phyloP scores from a whole-genome alignment of 83 land plant genomes.

The Picea mariana region DNA sequence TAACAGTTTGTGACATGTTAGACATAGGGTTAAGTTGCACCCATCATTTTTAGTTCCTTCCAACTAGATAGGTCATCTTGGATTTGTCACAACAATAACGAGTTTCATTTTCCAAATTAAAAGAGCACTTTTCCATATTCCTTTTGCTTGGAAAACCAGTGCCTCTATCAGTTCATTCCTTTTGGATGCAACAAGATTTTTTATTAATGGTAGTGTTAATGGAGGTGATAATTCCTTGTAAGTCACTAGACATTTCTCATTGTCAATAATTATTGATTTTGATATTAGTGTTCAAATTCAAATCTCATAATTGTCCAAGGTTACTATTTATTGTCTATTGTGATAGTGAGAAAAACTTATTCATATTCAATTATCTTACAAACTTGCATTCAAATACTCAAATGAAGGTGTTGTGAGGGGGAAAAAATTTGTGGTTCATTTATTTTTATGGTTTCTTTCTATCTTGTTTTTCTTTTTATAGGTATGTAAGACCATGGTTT shows the following conservation, averaged over 20 bases:
- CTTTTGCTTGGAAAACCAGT: constrained; percentile 93
- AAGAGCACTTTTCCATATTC: constrained; percentile 96
- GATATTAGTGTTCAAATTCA: background rate
- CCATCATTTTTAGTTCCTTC: constrained; percentile 98
- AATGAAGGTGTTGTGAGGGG: background rate
- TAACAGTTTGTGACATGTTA: constrained; percentile 73
- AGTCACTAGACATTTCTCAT: constrained; percentile 21
- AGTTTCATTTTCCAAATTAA: constrained; percentile 83
- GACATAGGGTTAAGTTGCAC: constrained; percentile 83
- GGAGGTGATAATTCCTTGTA: constrained; percentile 99
- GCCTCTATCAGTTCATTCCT: constrained; percentile 80
- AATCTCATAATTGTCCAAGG: background rate
- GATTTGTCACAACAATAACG: constrained; percentile 96
- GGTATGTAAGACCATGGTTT: constrained; percentile 34
- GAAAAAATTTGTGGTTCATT: no score
- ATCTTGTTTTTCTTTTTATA: constrained; percentile 10
- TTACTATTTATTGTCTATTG: background rate
- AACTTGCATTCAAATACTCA: background rate
- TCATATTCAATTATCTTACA: background rate
- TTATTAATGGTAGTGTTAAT: constrained; percentile 84
- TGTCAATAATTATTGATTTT: constrained; percentile 5
- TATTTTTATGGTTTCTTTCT: background rate
- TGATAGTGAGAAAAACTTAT: background rate
- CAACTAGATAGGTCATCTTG: constrained; percentile 95
- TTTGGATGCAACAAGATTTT: constrained; percentile 76